Evolutionary conservation across 225 moss, liverwort and hornwort genomes (phyloP).

Genomic region (Physcomitrium patens): DNA sequence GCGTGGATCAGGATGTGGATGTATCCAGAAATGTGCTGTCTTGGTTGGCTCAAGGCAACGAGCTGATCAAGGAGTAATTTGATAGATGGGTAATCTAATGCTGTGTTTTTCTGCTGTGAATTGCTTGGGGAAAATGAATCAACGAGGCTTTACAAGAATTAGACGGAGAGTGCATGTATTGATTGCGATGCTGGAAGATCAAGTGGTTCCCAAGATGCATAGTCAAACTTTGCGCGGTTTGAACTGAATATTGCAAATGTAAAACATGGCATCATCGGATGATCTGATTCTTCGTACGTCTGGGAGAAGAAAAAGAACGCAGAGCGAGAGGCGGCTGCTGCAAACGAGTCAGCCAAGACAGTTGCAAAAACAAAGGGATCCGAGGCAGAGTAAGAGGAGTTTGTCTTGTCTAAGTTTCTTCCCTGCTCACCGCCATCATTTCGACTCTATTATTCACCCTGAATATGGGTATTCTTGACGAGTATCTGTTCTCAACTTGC

Average conservation of each 20-base stretch:
- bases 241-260: background rate
- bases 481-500: background rate
- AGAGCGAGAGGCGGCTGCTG: conserved; percentile 52
- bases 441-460: conserved; percentile 13
- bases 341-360: conserved; percentile 47
- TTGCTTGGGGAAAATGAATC: background rate
- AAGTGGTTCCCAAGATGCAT: background rate
- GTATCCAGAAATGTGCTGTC: conserved; percentile 73
- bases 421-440: background rate
- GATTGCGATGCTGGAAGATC: background rate
- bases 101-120: background rate
- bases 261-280: background rate
- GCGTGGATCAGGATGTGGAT: conserved; percentile 72
- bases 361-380: conserved; percentile 55
- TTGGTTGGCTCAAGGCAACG: conserved; percentile 73
- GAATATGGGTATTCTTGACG: background rate
- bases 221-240: background rate
- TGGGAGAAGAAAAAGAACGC: conserved; percentile 74
- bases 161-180: background rate
- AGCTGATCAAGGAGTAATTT: conserved; percentile 72
- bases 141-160: background rate
- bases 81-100: conserved; percentile 48
- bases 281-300: background rate
- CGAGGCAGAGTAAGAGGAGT: conserved; percentile 49
- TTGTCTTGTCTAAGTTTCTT: conserved; percentile 24